Evolutionary conservation across 331 rosid genomes (phyloP).

Genomic region (Rhamnella rubrinervis): DNA sequence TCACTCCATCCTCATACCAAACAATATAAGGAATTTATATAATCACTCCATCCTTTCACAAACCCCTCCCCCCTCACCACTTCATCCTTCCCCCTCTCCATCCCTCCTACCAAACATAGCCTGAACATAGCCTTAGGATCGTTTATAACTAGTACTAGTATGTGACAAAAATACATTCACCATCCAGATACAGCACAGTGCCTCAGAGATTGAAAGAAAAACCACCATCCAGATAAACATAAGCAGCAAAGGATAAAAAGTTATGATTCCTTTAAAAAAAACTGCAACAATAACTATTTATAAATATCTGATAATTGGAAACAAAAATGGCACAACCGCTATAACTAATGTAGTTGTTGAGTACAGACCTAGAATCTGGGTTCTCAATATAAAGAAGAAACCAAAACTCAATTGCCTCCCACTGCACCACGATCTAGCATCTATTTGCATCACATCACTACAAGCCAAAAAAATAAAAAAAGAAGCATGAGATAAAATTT

Average conservation of each 20-base stretch:
- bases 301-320: neutral
- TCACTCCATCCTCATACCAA: no score
- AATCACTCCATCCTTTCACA: no score
- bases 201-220: no score
- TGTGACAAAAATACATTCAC: no score
- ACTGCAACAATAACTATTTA: neutral
- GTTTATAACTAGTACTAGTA: no score
- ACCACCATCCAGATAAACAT: no score
- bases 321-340: neutral
- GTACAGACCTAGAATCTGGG: neutral
- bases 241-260: neutral
- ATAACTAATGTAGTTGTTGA: neutral
- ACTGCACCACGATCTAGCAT: neutral
- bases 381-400: neutral
- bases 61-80: no score
- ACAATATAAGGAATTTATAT: no score
- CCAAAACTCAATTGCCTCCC: neutral
- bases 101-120: no score
- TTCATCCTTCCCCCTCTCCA: no score
- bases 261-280: neutral
- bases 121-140: no score
- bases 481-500: neutral
- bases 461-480: neutral
- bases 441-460: neutral
- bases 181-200: no score